Conservation (phyloP, 805 yeast genomes). For the Yarrowia sp. region DNA sequence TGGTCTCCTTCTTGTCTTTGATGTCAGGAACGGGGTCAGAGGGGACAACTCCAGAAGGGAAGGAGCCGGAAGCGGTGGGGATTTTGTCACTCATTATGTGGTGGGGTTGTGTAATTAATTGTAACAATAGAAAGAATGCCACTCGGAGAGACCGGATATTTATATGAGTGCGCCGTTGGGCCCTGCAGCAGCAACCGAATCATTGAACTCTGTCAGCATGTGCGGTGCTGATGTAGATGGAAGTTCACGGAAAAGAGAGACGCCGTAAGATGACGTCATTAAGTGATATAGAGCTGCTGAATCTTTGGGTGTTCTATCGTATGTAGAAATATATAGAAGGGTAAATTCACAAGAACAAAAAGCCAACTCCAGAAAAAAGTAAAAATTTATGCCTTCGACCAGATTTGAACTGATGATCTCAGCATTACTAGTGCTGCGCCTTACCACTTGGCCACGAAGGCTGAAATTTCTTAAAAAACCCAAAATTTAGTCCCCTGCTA, state of each 20-base stretch:
- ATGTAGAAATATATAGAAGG: no score
- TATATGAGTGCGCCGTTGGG: constrained; percentile 6
- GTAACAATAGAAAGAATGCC: not conserved
- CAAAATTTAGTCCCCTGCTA: not conserved
- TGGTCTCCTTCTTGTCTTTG: constrained; percentile 11
- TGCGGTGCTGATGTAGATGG: constrained; percentile 3
- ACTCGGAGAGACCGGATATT: not conserved
- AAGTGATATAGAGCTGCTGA: not conserved
- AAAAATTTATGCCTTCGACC: constrained; percentile 19
- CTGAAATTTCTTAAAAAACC: not conserved
- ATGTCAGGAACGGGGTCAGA: constrained; percentile 14
- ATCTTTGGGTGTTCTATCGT: no score
- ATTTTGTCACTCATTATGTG: constrained; percentile 16
- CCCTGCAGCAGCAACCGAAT: constrained; percentile 23
- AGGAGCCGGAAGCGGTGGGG: constrained; percentile 21
- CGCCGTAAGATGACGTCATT: not conserved
- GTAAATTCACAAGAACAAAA: no score
- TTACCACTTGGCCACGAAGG: constrained; percentile 26
- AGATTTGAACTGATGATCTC: constrained; percentile 25
- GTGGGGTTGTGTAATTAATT: no score
- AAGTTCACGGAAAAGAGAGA: constrained; percentile 4
- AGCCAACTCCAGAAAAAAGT: no score
- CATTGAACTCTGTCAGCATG: constrained; percentile 13
- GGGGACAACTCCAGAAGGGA: constrained; percentile 19
- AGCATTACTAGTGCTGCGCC: constrained; percentile 25